phyloP scores from a whole-genome alignment of 1,284 basidiomycete species.

The Cryptococcus wingfieldii region DNA sequence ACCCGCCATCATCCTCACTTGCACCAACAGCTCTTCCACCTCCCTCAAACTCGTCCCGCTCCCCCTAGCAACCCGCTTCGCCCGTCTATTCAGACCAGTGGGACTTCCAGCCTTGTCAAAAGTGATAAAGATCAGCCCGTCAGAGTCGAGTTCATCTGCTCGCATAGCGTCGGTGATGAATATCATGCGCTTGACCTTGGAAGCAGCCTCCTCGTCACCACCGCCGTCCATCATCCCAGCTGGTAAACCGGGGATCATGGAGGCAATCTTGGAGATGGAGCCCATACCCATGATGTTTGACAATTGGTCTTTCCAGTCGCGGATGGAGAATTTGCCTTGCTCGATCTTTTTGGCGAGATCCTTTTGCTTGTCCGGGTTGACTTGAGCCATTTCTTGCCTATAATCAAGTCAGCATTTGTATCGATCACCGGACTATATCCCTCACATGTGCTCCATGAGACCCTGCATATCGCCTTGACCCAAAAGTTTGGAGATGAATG shows the following conservation, averaged over 20 bases:
- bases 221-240: conserved; percentile 83
- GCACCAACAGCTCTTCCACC: conserved; percentile 91
- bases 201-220: conserved; percentile 78
- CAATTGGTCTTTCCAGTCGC: conserved; percentile 97
- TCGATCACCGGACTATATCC: not conserved
- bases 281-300: conserved; percentile 99
- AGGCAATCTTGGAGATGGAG: conserved; percentile 94
- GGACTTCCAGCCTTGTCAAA: conserved; percentile 78
- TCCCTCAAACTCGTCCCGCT: conserved; percentile 95
- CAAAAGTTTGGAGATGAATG: conserved; percentile 94
- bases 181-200: conserved; percentile 95
- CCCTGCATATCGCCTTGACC: conserved; percentile 96
- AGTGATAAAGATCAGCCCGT: conserved; percentile 77
- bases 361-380: conserved; percentile 94
- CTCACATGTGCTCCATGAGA: conserved; percentile 86
- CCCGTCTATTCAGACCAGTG: conserved; percentile 74
- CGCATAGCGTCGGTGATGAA: conserved; percentile 99
- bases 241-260: conserved; percentile 96
- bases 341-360: conserved; percentile 98
- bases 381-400: conserved; percentile 77
- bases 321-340: conserved; percentile 91
- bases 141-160: conserved; percentile 87
- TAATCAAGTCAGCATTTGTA: not conserved
- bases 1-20: conserved; percentile 94
- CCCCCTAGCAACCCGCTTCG: conserved; percentile 82